Conservation (phyloP, 2,329 filamentous ascomycete genomes). For the Aureobasidium lini region DNA sequence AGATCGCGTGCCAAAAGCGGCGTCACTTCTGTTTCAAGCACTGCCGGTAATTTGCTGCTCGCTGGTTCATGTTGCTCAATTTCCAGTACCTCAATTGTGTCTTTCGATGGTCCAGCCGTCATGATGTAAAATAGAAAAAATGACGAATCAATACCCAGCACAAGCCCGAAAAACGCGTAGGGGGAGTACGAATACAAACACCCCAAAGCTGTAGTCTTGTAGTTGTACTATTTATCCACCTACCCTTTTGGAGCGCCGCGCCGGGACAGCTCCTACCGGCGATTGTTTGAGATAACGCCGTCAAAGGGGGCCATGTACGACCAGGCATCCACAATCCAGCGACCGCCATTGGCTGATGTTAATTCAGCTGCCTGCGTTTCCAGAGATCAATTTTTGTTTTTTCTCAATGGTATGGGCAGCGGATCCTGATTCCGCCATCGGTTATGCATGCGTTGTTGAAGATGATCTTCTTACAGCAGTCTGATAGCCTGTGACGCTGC, state of each 20-base stretch:
- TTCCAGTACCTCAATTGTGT: neutral
- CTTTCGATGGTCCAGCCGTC: neutral
- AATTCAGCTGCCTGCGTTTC: constrained; percentile 5
- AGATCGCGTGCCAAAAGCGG: neutral
- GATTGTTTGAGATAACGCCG: neutral
- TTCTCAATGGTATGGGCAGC: neutral
- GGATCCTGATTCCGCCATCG: neutral
- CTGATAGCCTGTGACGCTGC: neutral
- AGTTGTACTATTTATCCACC: neutral
- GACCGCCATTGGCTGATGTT: neutral
- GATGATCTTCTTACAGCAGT: neutral
- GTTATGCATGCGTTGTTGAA: neutral
- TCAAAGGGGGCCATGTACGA: neutral
- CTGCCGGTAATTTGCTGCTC: neutral
- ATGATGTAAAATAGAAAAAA: neutral
- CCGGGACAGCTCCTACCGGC: neutral
- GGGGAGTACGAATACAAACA: neutral
- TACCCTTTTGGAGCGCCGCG: neutral
- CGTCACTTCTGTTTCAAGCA: neutral
- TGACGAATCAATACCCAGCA: neutral
- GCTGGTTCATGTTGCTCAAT: neutral
- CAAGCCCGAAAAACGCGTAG: neutral
- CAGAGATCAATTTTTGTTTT: neutral
- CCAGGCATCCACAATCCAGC: neutral
- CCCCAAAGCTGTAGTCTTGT: neutral